Evolutionary conservation across 2,329 filamentous ascomycete species (phyloP).

Genomic region (Macrophomina phaseolina): DNA sequence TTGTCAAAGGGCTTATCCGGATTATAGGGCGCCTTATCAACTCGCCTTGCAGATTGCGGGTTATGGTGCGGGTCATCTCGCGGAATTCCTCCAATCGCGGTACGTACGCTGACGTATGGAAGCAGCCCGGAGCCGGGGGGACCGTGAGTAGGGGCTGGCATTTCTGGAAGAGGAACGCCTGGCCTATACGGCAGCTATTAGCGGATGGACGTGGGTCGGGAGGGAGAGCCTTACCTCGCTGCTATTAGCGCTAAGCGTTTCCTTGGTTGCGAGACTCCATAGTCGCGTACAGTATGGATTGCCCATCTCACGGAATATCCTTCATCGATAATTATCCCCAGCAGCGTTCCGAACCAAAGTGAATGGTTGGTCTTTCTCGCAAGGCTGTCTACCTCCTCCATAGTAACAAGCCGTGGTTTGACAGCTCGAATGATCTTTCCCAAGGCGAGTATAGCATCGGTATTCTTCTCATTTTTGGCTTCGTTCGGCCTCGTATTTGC

Average conservation of each 20-base stretch:
- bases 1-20: not conserved
- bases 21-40: not conserved
- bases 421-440: slow-evolving; percentile 61
- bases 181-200: not conserved
- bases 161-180: not conserved
- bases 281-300: not conserved
- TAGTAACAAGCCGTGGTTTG: slow-evolving; percentile 71
- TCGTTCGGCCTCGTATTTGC: slow-evolving; percentile 63
- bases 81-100: not conserved
- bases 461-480: slow-evolving; percentile 69
- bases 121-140: not conserved
- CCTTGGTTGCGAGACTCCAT: slow-evolving; percentile 11
- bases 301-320: slow-evolving; percentile 11
- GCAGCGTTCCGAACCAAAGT: slow-evolving; percentile 52
- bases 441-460: slow-evolving; percentile 58
- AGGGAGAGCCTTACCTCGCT: not conserved
- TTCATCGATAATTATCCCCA: slow-evolving; percentile 46
- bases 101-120: not conserved
- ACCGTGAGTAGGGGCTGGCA: slow-evolving; percentile 6
- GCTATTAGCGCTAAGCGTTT: slow-evolving; percentile 14
- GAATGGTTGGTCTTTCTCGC: slow-evolving; percentile 42
- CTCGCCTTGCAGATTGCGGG: not conserved
- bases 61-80: not conserved
- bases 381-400: slow-evolving; percentile 66
- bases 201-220: too few species aligned